phyloP scores from a whole-genome alignment of 164 flowering plant genomes.

The Vitis riparia region DNA sequence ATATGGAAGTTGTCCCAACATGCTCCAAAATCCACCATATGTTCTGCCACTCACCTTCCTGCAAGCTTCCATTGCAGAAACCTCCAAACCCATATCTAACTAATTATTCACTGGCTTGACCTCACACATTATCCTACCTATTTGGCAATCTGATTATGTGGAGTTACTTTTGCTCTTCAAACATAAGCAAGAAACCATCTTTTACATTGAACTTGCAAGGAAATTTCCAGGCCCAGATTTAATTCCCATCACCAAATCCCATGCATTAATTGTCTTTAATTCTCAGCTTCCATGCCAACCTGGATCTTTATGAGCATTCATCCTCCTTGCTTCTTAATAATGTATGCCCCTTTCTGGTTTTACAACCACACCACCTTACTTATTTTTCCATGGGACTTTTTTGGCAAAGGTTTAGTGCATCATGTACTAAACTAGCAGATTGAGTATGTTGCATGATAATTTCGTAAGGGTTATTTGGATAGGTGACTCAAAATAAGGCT shows the following conservation, averaged over 20 bases:
- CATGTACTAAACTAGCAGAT: too few relatives aligned
- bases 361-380: not conserved
- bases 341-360: constrained; percentile 20
- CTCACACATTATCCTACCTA: constrained; percentile 42
- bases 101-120: constrained; percentile 59
- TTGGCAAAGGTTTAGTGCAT: too few relatives aligned
- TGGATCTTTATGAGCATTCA: constrained; percentile 14
- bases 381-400: not conserved
- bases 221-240: constrained; percentile 27
- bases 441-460: too few relatives aligned
- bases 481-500: too few relatives aligned
- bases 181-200: constrained; percentile 44
- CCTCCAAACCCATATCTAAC: constrained; percentile 34
- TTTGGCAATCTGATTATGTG: constrained; percentile 27
- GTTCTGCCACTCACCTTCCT: constrained; percentile 51
- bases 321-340: constrained; percentile 15
- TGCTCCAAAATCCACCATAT: constrained; percentile 43
- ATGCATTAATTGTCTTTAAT: constrained; percentile 13
- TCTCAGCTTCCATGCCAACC: constrained; percentile 13
- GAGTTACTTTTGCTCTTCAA: constrained; percentile 19
- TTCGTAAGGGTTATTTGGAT: too few relatives aligned
- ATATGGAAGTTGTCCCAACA: constrained; percentile 48
- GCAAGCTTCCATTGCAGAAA: constrained; percentile 35
- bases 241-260: constrained; percentile 45
- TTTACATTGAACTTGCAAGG: constrained; percentile 42